These are phyloP conservation scores for Trichosporon faecale DNA, from an alignment of 1,284 basidiomycete species.

Conservation along the genomic window DNA sequence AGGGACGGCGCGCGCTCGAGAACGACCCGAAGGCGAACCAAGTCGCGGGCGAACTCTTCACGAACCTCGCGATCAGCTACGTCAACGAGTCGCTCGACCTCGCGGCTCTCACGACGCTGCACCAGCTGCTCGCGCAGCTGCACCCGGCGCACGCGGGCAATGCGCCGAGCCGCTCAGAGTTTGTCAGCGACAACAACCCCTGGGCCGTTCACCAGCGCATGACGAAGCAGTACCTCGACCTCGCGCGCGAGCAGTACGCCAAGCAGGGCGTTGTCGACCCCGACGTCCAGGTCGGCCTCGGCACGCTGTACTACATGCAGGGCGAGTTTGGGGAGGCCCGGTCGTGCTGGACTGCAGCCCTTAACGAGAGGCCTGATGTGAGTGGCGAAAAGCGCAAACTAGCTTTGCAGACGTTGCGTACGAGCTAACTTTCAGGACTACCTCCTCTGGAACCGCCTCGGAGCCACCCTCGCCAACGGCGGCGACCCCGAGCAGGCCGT, in stretches of 20 bases:
- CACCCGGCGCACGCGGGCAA: constrained; percentile 63
- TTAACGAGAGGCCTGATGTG: constrained; percentile 70
- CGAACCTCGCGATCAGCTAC: constrained; percentile 94
- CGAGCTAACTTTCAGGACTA: constrained; percentile 68
- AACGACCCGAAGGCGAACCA: constrained; percentile 61
- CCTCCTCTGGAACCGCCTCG: constrained; percentile 92
- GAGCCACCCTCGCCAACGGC: constrained; percentile 92
- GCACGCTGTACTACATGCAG: constrained; percentile 84
- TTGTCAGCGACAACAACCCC: constrained; percentile 56
- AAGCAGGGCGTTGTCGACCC: constrained; percentile 70
- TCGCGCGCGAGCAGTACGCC: constrained; percentile 74
- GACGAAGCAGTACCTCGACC: constrained; percentile 76
- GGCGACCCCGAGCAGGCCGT: constrained; percentile 93
- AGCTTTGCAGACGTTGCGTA: neutral
- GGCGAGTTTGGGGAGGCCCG: constrained; percentile 55
- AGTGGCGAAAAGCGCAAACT: constrained; percentile 21
- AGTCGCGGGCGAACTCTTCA: constrained; percentile 71
- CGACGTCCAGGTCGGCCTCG: constrained; percentile 89
- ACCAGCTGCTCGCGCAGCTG: constrained; percentile 77
- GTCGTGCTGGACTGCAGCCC: constrained; percentile 86
- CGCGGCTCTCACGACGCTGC: constrained; percentile 80
- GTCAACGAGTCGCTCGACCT: constrained; percentile 93
- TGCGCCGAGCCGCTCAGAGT: constrained; percentile 33
- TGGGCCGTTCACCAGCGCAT: constrained; percentile 84
- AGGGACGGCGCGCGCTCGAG: constrained; percentile 70